Evolutionary conservation across 371 early-diverging fungal species (phyloP), one percentile per base, ranked within the genome.

Genomic region (Coemansia sp.): DNA sequence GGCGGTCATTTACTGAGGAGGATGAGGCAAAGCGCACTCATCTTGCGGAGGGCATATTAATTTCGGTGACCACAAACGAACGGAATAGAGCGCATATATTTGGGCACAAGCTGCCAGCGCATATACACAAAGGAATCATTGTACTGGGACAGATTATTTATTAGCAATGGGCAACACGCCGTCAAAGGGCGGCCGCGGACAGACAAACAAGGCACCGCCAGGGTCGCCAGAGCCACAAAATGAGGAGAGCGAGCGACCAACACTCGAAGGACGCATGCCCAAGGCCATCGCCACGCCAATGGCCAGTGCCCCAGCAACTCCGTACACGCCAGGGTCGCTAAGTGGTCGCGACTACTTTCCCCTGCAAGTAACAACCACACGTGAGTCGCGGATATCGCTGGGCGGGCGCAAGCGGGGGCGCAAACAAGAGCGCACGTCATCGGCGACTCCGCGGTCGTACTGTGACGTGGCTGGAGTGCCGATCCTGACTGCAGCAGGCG

Each of bases 351-450:
- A 74, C 63, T 74, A 74, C 52, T 74, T 74, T 18, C 74, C 74
- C 40, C 63, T 74, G 56, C 74, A 74, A 39, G 47, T 61, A 31
- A 66, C 74, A 1, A 47, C 52, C 18, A 74, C 75, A 18, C 66
- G 75, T 54, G 75, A 74, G 64, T 74, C 75, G 67, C 75, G 75
- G 16, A 74, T 66, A 37, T 69, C 75, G 66, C 71, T 74, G 40
- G 70, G 75, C 57, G 24, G 37, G 58, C 22, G 51, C 54, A 2
- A 53, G 27, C 14, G 22, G 21, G 40, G 18, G 71, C 39, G 60
- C 42, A 39, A 18, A 27, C 26, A 53, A 27, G 53, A 53, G 53
- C 53, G 53, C 34, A 5, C 22, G 16, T 22, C 51, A 18, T 63
- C 66, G 45, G 59, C 60, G n/a, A 56, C 67, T 52, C 66, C 75